These are phyloP conservation scores for Colletotrichum filicis DNA, from an alignment of 2,329 filamentous ascomycete genomes.

Conservation along the genomic window DNA sequence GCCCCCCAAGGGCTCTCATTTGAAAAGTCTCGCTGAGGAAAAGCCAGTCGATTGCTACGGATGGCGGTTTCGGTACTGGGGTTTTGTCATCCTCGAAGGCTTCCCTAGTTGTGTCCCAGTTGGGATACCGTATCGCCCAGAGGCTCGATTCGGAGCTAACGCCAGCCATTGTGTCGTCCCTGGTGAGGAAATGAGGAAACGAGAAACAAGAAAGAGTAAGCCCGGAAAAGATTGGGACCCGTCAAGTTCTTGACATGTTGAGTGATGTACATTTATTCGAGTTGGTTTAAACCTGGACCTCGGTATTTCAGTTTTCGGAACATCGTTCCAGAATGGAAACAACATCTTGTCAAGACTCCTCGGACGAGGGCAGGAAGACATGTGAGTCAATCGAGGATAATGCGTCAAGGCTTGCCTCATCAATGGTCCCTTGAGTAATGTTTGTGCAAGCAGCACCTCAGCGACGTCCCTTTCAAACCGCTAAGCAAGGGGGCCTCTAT, in stretches of 20 bases:
- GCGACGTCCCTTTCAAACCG: neutral
- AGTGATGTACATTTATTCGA: neutral
- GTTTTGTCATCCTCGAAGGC: neutral
- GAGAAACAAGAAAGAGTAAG: too few species aligned
- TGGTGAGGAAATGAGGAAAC: too few species aligned
- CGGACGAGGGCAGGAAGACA: neutral
- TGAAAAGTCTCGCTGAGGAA: neutral
- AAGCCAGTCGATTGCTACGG: neutral
- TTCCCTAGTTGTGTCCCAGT: neutral
- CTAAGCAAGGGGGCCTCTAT: neutral
- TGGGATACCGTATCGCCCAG: neutral
- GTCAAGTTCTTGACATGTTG: neutral
- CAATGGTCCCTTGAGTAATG: neutral
- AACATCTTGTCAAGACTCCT: neutral
- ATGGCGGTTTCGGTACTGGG: neutral
- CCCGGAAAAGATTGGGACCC: neutral
- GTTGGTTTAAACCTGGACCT: neutral
- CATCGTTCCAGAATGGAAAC: neutral
- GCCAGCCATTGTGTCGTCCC: too few species aligned
- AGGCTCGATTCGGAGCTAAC: neutral
- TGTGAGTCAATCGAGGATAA: neutral
- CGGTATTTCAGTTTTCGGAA: neutral
- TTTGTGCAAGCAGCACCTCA: neutral
- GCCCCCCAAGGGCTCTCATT: neutral
- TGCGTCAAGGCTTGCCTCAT: neutral